These are phyloP conservation scores for Aspergillus arachidicola DNA, from an alignment of 2,329 filamentous ascomycete genomes.

Conservation along the genomic window DNA sequence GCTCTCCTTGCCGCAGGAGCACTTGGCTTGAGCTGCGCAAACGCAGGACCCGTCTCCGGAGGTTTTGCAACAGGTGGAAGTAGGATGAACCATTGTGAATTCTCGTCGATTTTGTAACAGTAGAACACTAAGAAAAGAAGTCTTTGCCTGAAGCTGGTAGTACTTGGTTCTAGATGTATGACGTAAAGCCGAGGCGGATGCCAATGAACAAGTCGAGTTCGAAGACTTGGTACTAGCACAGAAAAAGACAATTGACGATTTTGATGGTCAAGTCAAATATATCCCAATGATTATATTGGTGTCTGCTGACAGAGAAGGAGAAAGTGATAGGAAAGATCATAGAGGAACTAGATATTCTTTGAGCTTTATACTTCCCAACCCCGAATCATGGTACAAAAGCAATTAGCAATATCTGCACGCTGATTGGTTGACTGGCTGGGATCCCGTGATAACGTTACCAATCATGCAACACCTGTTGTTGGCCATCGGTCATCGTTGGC, in stretches of 20 bases:
- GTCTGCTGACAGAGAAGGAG: not conserved
- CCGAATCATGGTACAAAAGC: not conserved
- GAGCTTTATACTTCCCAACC: conserved; percentile 17
- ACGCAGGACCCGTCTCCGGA: conserved; percentile 56
- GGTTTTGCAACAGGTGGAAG: conserved; percentile 61
- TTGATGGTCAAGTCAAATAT: not conserved
- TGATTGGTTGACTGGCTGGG: conserved; percentile 20
- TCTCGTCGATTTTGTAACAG: not conserved
- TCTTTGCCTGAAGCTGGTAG: no score
- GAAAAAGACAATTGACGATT: not conserved
- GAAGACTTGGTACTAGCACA: not conserved
- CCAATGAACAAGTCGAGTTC: not conserved
- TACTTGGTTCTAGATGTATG: not conserved
- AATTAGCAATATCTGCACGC: conserved; percentile 29
- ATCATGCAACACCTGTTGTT: not conserved
- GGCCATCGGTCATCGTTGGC: not conserved
- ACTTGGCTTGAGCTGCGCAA: conserved; percentile 63
- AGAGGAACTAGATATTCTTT: not conserved
- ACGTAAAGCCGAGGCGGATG: not conserved
- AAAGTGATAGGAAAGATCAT: not conserved
- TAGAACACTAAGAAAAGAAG: no score
- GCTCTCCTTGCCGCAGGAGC: conserved; percentile 86
- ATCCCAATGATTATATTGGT: not conserved
- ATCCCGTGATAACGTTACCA: conserved; percentile 13
- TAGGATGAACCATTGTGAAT: conserved; percentile 50